These are phyloP conservation scores for Athelia psychrophila DNA, from an alignment of 1,284 basidiomycete species.

Conservation along the genomic window DNA sequence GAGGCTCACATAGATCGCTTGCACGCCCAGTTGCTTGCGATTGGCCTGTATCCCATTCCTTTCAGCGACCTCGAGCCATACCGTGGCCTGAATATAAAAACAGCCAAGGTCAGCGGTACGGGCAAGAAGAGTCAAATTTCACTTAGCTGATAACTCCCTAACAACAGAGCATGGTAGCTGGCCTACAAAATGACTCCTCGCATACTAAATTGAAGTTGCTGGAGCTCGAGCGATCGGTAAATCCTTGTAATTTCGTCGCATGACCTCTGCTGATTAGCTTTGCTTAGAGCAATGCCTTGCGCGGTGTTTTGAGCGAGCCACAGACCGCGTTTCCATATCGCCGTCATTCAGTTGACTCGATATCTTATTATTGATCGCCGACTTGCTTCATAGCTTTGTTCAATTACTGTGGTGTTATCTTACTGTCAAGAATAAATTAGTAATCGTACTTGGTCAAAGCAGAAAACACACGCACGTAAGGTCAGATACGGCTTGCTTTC, in stretches of 20 bases:
- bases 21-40: slow-evolving; percentile 46
- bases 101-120: slow-evolving; percentile 52
- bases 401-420: no score
- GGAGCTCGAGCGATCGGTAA: slow-evolving; percentile 64
- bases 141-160: no score
- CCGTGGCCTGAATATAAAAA: slow-evolving; percentile 65
- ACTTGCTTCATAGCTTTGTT: no score
- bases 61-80: slow-evolving; percentile 51
- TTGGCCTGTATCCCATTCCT: slow-evolving; percentile 52
- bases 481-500: no score
- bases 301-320: not conserved
- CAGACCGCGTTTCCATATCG: not conserved
- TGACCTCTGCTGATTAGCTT: not conserved
- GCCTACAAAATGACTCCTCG: slow-evolving; percentile 61
- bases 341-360: not conserved
- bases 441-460: no score
- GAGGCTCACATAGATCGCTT: slow-evolving; percentile 62
- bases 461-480: no score
- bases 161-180: slow-evolving; percentile 65
- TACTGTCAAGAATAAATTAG: no score
- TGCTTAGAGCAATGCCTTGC: not conserved
- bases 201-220: slow-evolving; percentile 56
- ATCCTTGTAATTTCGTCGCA: slow-evolving; percentile 15
- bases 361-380: no score
- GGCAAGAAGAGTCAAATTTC: not conserved